phyloP scores from a whole-genome alignment of 805 yeast genomes.

The Metschnikowia drakensbergensis region DNA sequence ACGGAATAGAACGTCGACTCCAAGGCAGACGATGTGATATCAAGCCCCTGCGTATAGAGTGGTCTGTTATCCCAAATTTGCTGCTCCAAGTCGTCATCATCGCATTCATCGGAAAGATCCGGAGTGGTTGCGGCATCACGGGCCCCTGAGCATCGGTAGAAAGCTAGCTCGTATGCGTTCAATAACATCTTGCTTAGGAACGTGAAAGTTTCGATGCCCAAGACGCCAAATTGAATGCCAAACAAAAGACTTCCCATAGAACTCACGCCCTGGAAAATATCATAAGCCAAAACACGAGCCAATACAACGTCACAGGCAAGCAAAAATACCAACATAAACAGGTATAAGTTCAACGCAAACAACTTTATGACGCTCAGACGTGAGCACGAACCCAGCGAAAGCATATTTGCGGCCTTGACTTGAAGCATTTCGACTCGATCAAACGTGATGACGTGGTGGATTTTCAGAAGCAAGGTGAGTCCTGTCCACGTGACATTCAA shows the following conservation, averaged over 20 bases:
- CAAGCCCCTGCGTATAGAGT: constrained; percentile 53
- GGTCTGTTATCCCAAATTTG: constrained; percentile 72
- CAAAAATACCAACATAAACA: constrained; percentile 44
- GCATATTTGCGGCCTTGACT: constrained; percentile 26
- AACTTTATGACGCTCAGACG: constrained; percentile 27
- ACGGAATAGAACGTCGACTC: constrained; percentile 28
- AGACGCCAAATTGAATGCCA: constrained; percentile 72
- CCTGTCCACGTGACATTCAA: constrained; percentile 40
- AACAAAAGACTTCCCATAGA: constrained; percentile 59
- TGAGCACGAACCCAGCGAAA: constrained; percentile 15
- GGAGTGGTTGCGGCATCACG: neutral
- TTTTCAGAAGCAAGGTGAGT: constrained; percentile 42
- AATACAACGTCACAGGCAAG: constrained; percentile 48
- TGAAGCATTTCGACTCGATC: constrained; percentile 46
- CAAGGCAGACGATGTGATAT: constrained; percentile 46
- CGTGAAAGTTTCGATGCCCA: constrained; percentile 51
- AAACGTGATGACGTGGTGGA: constrained; percentile 71
- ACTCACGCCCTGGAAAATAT: constrained; percentile 47
- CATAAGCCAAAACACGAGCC: constrained; percentile 54
- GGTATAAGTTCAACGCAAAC: constrained; percentile 37
- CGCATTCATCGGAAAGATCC: constrained; percentile 10
- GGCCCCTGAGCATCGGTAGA: constrained; percentile 30
- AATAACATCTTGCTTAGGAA: constrained; percentile 45
- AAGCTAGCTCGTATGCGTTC: constrained; percentile 52
- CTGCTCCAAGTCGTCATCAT: constrained; percentile 41